These are phyloP conservation scores for Viola odorata DNA, from an alignment of 345 rosid species.

Conservation along the genomic window DNA sequence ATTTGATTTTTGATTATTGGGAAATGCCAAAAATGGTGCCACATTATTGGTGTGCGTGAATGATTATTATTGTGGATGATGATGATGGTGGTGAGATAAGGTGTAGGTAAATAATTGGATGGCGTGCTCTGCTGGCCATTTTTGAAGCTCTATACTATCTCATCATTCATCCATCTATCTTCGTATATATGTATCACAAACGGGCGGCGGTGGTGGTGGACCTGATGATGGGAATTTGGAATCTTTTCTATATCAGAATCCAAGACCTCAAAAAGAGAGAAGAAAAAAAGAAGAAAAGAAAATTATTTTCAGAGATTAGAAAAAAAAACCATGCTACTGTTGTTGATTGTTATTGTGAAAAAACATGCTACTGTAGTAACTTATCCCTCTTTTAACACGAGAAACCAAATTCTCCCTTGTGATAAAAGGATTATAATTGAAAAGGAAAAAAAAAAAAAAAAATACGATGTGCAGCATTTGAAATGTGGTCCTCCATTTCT, in stretches of 20 bases:
- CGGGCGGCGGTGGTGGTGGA: not conserved
- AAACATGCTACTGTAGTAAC: too few species aligned
- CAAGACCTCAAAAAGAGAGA: not conserved
- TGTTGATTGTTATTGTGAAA: too few species aligned
- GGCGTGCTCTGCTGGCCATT: conserved; percentile 6
- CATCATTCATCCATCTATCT: not conserved
- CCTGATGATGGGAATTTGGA: not conserved
- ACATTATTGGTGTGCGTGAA: not conserved
- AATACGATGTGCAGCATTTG: not conserved
- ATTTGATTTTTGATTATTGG: not conserved
- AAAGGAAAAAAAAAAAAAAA: too few species aligned
- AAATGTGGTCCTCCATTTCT: not conserved
- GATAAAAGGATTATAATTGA: not conserved
- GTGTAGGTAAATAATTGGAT: conserved; percentile 9
- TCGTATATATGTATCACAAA: not conserved
- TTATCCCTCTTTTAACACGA: too few species aligned
- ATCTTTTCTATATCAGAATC: not conserved
- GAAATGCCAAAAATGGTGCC: not conserved
- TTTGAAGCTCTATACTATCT: not conserved
- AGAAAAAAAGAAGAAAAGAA: not conserved
- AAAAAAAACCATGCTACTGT: too few species aligned
- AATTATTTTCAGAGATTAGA: too few species aligned
- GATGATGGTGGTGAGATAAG: not conserved
- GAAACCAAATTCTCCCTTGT: too few species aligned
- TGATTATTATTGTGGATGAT: conserved; percentile 16